Evolutionary conservation across 176 grass and related monocot species (phyloP), one percentile per base, ranked within the genome.

Genomic region (Carex littledalei): DNA sequence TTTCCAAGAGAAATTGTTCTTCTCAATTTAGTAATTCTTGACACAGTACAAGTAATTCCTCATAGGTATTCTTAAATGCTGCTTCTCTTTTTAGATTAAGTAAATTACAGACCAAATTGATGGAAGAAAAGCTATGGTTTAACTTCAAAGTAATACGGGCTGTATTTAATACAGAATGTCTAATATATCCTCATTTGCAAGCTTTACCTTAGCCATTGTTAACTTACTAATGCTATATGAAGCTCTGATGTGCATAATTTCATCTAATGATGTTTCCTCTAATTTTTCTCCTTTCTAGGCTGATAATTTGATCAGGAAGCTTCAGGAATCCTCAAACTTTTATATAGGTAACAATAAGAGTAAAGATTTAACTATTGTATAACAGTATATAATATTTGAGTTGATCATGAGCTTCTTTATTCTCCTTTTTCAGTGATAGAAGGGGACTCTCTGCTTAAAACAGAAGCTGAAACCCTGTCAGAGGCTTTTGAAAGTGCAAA

Each of bases 361-460:
- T 17, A 1, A 68, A 37, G 24, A 76, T 34, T 57, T 57, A 59
- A 29, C 60, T 79, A 29, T 64, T 88, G 66, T 81, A 74, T 74
- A 67, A 53, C 64, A 87, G 45, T 55, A 24, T 65, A 21, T 84
- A 35, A 64, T 26, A 41, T 54, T 89, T 78, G 74, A 52, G 52
- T 84, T 67, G 3, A 91, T 57, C 31, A 17, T 85, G 13, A 15
- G 47, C 85, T 68, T 83, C 16, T 35, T 76, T 41, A 81, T n/a
- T 62, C 26, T 85, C 6, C 34, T 53, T 12, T 39, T 87, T 47
- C 86, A 98, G 93, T 95, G 83, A 88, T 98, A 83, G 93, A 95
- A 90, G 88, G 88, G 22, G 95, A 98, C 93, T 88, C 89, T 52
- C 86, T 95, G 66, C 93, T 95, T 87, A 90, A n/a, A n/a, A n/a